phyloP scores from a whole-genome alignment of 2,329 filamentous ascomycete species.

The Coleophoma cylindrospora region DNA sequence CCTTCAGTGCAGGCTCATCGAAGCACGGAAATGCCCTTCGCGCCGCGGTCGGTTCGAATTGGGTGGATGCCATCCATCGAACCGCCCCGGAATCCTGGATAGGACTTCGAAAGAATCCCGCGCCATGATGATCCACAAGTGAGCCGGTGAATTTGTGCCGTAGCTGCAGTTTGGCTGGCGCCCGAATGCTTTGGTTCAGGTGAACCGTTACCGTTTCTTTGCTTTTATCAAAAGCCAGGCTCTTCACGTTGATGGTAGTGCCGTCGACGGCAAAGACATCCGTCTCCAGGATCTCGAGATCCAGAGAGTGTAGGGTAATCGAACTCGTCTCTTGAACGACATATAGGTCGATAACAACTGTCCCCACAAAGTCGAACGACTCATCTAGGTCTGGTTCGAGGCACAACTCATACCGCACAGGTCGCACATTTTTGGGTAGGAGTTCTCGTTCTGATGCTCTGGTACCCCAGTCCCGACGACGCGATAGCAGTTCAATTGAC shows the following conservation, averaged over 20 bases:
- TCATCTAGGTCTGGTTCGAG: constrained; percentile 7
- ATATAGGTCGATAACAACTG: constrained; percentile 1
- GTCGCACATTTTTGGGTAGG: constrained; percentile 3
- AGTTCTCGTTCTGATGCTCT: constrained; percentile 1
- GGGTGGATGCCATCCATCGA: constrained; percentile 42
- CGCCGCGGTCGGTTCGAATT: constrained; percentile 56
- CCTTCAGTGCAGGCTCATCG: constrained; percentile 71
- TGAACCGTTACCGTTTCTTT: neutral
- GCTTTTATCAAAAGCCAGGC: neutral
- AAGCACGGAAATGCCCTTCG: constrained; percentile 63
- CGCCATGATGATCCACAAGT: neutral
- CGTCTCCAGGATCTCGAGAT: constrained; percentile 3
- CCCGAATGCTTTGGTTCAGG: neutral
- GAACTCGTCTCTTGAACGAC: constrained; percentile 1
- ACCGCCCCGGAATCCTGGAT: constrained; percentile 22
- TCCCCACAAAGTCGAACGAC: constrained; percentile 1
- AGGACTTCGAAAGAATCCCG: neutral
- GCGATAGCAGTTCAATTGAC: neutral
- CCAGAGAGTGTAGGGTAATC: constrained; percentile 2
- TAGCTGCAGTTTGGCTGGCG: neutral
- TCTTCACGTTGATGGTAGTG: neutral
- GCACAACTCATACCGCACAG: constrained; percentile 5
- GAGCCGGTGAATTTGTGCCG: constrained; percentile 6
- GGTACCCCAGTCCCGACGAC: neutral
- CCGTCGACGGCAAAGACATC: constrained; percentile 1